Conservation (phyloP, 2,329 filamentous ascomycete species). For the Ophiostoma pallidulum region DNA sequence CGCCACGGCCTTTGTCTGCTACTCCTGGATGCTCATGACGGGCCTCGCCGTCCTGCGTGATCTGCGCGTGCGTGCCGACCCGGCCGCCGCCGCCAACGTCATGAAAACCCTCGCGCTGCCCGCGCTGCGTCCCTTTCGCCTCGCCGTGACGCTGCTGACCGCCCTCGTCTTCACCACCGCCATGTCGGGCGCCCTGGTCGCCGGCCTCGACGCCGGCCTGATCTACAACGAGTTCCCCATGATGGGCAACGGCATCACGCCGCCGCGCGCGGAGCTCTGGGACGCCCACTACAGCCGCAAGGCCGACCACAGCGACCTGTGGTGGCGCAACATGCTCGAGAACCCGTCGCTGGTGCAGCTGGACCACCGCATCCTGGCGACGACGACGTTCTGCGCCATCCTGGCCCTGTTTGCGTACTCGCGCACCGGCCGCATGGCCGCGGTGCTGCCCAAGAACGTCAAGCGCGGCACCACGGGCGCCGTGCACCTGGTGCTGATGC, state of each 20-base stretch:
- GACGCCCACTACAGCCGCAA: conserved; percentile 76
- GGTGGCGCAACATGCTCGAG: conserved; percentile 97
- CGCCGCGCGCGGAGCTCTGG: conserved; percentile 74
- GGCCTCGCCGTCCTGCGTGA: conserved; percentile 77
- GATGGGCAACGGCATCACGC: conserved; percentile 79
- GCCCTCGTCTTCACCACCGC: conserved; percentile 77
- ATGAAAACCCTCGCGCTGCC: conserved; percentile 56
- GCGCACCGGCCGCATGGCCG: conserved; percentile 49
- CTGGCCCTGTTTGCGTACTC: conserved; percentile 74
- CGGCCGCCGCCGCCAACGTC: conserved; percentile 49
- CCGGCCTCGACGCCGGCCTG: conserved; percentile 87
- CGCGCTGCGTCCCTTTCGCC: conserved; percentile 62
- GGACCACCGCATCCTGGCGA: conserved; percentile 87
- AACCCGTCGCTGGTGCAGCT: conserved; percentile 94
- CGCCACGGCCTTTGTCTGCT: conserved; percentile 83
- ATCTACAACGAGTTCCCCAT: conserved; percentile 99
- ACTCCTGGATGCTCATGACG: conserved; percentile 87
- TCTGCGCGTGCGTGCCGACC: conserved; percentile 59
- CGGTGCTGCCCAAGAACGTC: conserved; percentile 53
- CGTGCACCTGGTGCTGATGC: conserved; percentile 70
- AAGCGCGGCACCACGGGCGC: conserved; percentile 66
- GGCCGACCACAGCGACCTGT: conserved; percentile 70
- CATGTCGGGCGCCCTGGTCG: conserved; percentile 88
- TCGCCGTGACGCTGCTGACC: conserved; percentile 60
- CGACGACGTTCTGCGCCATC: conserved; percentile 75